phyloP scores from a whole-genome alignment of 352 stramenopile species.

The Phytophthora kernoviae region DNA sequence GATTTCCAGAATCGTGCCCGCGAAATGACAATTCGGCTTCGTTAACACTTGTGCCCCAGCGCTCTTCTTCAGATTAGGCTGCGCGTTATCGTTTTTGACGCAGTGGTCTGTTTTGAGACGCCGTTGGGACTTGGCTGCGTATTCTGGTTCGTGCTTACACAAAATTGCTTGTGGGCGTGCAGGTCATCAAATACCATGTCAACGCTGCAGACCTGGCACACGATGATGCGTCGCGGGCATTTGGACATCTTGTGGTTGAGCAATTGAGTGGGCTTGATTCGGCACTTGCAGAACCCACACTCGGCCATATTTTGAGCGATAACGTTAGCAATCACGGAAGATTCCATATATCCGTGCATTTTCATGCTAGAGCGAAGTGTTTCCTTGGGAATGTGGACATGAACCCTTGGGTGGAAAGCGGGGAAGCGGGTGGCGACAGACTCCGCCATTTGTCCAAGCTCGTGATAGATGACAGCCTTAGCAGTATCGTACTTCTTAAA shows the following conservation, averaged over 20 bases:
- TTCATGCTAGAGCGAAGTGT: conserved; percentile 30
- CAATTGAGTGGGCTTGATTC: conserved; percentile 33
- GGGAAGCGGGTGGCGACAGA: conserved; percentile 37
- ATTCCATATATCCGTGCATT: conserved; percentile 32
- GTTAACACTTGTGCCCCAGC: conserved; percentile 4
- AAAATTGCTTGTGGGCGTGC: conserved; percentile 22
- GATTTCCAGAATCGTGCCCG: conserved; percentile 24
- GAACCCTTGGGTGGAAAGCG: conserved; percentile 24
- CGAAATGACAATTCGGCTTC: conserved; percentile 34
- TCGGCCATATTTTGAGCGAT: conserved; percentile 25
- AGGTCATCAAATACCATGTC: conserved; percentile 36
- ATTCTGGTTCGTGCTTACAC: conserved; percentile 14
- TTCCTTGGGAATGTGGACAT: conserved; percentile 24
- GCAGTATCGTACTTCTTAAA: conserved; percentile 29
- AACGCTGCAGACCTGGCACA: conserved; percentile 29
- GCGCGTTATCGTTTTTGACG: not conserved
- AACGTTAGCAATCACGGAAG: conserved; percentile 26
- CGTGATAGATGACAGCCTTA: conserved; percentile 34
- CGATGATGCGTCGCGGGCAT: conserved; percentile 33
- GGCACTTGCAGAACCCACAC: conserved; percentile 35
- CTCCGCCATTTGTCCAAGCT: conserved; percentile 36
- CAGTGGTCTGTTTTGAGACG: not conserved
- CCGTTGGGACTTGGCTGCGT: not conserved
- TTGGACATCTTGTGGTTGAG: conserved; percentile 37
- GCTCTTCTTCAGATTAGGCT: not conserved